Percentiles rank a stretch among this genome's conserved stretches.
Evolutionary conservation across 1,284 basidiomycete species (phyloP).

Genomic region (Melampsora allii-populina): DNA sequence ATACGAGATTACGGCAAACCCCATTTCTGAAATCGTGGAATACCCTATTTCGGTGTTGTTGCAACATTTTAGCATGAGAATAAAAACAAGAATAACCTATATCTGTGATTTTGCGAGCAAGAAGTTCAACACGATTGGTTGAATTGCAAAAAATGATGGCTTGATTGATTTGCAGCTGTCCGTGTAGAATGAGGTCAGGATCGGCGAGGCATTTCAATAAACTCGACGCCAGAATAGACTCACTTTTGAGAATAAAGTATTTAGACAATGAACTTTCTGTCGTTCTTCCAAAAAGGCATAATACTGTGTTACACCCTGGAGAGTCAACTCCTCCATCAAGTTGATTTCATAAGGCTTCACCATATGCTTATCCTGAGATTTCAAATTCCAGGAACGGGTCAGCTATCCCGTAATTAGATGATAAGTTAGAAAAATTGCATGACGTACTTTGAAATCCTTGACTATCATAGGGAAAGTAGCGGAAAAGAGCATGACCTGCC

Average conservation of each 20-base stretch:
- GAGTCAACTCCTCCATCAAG: conserved; percentile 98
- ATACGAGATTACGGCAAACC: conserved; percentile 96
- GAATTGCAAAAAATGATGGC: conserved; percentile 99
- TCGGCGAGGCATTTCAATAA: background rate
- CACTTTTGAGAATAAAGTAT: conserved; percentile 94
- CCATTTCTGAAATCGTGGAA: conserved; percentile 99
- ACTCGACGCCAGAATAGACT: conserved; percentile 46
- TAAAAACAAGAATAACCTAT: conserved; percentile 99
- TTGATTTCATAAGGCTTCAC: conserved; percentile 95
- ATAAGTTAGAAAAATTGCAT: conserved; percentile 14
- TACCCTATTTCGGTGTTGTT: conserved; percentile 95
- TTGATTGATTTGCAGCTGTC: conserved; percentile 98
- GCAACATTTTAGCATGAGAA: conserved; percentile 99
- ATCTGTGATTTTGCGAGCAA: conserved; percentile 98
- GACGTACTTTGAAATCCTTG: conserved; percentile 88
- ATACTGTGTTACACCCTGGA: conserved; percentile 98
- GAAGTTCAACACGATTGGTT: conserved; percentile 96
- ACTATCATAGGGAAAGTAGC: conserved; percentile 99
- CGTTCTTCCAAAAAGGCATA: conserved; percentile 98
- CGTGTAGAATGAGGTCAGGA: background rate
- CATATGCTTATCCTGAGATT: conserved; percentile 94
- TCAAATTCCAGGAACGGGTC: conserved; percentile 27
- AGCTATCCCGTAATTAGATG: background rate
- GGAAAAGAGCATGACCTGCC: conserved; percentile 98
- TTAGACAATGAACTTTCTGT: conserved; percentile 98